phyloP scores from a whole-genome alignment of 306 rosid genomes.

The Trifolium fragiferum region DNA sequence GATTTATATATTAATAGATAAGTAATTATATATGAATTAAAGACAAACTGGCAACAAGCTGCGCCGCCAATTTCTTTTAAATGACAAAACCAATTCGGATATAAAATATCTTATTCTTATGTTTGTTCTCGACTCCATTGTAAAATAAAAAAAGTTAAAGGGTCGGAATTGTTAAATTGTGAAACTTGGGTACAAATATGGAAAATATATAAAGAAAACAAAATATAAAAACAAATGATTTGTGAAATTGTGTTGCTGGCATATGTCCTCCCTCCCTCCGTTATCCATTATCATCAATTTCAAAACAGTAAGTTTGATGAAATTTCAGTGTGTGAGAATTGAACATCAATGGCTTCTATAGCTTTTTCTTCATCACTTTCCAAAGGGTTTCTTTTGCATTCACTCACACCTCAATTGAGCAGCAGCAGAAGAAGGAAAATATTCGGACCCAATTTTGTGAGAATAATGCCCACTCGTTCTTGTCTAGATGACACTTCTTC shows the following conservation, averaged over 20 bases:
- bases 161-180: no score
- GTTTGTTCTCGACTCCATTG: no score
- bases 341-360: slow-evolving; percentile 47
- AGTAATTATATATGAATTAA: no score
- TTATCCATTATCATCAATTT: background rate
- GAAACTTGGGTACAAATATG: no score
- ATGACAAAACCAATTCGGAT: no score
- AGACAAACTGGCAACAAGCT: no score
- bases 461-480: slow-evolving; percentile 54
- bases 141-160: no score
- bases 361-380: slow-evolving; percentile 48
- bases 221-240: no score
- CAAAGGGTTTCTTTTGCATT: slow-evolving; percentile 42
- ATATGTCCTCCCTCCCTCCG: background rate
- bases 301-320: slow-evolving; percentile 15
- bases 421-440: slow-evolving; percentile 36
- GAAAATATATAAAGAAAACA: no score
- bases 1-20: no score
- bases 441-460: slow-evolving; percentile 39
- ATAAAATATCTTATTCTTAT: no score
- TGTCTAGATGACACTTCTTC: slow-evolving; percentile 70
- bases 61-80: no score
- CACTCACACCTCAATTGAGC: slow-evolving; percentile 27
- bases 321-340: background rate
- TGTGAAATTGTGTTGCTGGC: background rate